Base-by-base conservation (phyloP, 345 rosid genomes). In the Streptanthus diversifolius region DNA sequence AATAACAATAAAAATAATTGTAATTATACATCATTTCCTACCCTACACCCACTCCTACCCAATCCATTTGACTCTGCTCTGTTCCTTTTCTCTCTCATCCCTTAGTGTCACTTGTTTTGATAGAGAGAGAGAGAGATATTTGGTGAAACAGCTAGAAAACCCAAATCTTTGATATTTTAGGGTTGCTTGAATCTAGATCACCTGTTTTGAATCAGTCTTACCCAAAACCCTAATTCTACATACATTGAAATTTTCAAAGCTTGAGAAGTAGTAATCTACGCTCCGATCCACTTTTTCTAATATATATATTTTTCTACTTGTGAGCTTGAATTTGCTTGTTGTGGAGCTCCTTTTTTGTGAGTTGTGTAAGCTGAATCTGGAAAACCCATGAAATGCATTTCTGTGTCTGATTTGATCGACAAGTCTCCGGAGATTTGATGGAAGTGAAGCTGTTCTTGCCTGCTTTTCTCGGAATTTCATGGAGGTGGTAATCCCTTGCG, bases 401-500 rank as follows among this genome's bases (percentile, higher is more conserved):
- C 68, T 75, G 71, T 77, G 39, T 68, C 30, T 45, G 69, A 60
- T 57, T 75, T 79, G 81, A 72, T 73, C 80, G 72, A 4, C 75
- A 80, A 70, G 19, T 79, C 75, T 75, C 71, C 21, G 57, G 79
- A 60, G 73, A 71, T 82, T 86, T 85, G 81, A 86, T 86, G 89
- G 88, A 78, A 82, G 80, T 82, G 80, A 68, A 76, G 78, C 74
- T 71, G 72, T 58, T 68, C 17, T 53, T 70, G 72, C 30, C 45
- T 18, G 73, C 49, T 37, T 48, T 70, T 75, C 68, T 81, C 36
- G 64, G 51, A 76, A 49, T 84, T 83, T 83, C 86, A 93, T 93
- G 98, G 98, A 88, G 96, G 53, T 80, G 70, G 30, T 77, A 52
- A 48, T 62, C 56, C 82, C 62, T 35, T 70, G 77, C 39, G 39